phyloP scores from a whole-genome alignment of 2,329 filamentous ascomycete genomes.

The Scorias spongiosa region DNA sequence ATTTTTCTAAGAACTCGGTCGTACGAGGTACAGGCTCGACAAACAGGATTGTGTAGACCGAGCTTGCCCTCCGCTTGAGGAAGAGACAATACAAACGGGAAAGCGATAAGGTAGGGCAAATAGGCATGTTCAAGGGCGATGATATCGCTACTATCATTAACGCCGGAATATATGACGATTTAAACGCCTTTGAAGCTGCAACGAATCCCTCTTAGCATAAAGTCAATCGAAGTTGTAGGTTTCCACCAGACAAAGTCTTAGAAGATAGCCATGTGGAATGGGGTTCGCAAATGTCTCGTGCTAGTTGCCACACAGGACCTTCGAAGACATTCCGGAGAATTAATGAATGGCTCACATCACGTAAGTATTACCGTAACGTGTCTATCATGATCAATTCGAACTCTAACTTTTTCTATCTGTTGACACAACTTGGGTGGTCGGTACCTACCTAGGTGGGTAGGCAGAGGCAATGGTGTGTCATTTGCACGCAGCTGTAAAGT shows the following conservation, averaged over 20 bases:
- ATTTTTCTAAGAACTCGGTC: constrained; percentile 16
- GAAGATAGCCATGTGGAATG: constrained; percentile 47
- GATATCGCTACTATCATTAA: constrained; percentile 42
- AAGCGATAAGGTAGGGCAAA: constrained; percentile 18
- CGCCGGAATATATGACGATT: constrained; percentile 44
- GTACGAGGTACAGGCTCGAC: constrained; percentile 15
- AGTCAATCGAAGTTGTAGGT: constrained; percentile 46
- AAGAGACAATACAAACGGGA: constrained; percentile 16
- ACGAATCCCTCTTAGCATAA: constrained; percentile 43
- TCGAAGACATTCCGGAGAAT: constrained; percentile 44
- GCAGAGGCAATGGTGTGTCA: too few species aligned
- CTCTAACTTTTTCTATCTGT: too few species aligned
- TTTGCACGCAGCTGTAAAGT: too few species aligned
- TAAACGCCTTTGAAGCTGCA: constrained; percentile 44
- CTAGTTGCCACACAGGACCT: constrained; percentile 39
- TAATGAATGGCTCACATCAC: too few species aligned
- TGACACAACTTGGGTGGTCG: too few species aligned
- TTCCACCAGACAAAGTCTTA: constrained; percentile 49
- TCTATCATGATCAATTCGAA: constrained; percentile 18
- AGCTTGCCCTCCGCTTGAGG: constrained; percentile 18
- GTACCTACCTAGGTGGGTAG: too few species aligned
- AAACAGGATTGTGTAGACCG: constrained; percentile 16
- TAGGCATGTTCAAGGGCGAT: constrained; percentile 42
- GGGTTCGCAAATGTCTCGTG: constrained; percentile 49
- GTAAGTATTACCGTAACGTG: constrained; percentile 45